Conservation (phyloP, 2,329 filamentous ascomycete genomes). For the Xylariaceae sp. region DNA sequence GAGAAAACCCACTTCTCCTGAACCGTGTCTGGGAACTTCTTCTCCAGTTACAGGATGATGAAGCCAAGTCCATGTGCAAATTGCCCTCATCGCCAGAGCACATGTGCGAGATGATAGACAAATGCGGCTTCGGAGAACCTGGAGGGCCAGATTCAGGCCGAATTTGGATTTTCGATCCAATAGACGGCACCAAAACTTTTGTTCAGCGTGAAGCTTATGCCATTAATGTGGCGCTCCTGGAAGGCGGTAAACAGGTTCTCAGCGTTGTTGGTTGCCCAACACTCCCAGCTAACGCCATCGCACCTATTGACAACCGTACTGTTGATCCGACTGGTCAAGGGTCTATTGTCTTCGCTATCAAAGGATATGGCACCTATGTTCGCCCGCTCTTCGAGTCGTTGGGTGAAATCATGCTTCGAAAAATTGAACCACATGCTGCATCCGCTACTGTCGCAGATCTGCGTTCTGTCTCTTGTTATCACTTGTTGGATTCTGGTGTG, state of each 20-base stretch:
- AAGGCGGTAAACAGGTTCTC: constrained; percentile 57
- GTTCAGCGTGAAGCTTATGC: constrained; percentile 61
- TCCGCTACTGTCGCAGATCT: constrained; percentile 39
- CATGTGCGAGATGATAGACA: constrained; percentile 61
- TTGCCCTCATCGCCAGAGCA: constrained; percentile 50
- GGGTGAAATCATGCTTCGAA: constrained; percentile 36
- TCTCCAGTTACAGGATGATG: constrained; percentile 39
- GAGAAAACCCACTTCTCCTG: constrained; percentile 50
- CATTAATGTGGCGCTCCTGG: constrained; percentile 61
- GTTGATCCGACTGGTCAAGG: constrained; percentile 53
- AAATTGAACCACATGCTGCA: constrained; percentile 43
- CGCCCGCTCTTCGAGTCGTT: constrained; percentile 46
- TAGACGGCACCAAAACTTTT: constrained; percentile 66
- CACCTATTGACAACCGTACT: constrained; percentile 52
- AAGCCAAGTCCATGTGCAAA: constrained; percentile 37
- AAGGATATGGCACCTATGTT: constrained; percentile 55
- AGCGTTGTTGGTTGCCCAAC: constrained; percentile 58
- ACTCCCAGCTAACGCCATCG: constrained; percentile 48
- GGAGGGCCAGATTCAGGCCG: constrained; percentile 44
- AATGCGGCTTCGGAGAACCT: constrained; percentile 52
- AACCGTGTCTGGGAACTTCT: constrained; percentile 57
- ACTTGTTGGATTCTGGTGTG: constrained; percentile 55
- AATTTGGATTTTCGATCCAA: constrained; percentile 67
- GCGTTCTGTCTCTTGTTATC: constrained; percentile 56
- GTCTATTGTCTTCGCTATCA: constrained; percentile 58